Conservation (phyloP, 176 grass and related monocot species). For the Paspalum vaginatum region DNA sequence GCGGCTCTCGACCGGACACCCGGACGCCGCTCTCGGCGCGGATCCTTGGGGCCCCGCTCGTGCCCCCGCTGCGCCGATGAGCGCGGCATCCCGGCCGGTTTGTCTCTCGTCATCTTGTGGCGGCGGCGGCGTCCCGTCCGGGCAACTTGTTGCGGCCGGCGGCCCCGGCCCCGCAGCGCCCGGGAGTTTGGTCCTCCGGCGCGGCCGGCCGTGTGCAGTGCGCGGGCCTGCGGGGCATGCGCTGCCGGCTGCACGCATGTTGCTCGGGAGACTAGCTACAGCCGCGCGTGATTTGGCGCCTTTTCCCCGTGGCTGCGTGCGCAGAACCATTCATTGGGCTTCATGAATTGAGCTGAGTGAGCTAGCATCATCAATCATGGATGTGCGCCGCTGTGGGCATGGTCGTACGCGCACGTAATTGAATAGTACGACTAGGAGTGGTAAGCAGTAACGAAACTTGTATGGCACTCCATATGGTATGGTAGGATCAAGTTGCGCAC, state of each 20-base stretch:
- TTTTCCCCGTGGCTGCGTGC: background rate
- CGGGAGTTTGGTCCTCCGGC: background rate
- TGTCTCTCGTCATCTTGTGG: too few relatives aligned
- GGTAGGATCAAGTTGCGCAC: background rate
- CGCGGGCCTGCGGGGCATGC: background rate
- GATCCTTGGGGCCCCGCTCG: too few relatives aligned
- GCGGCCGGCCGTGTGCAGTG: background rate
- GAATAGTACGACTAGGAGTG: background rate
- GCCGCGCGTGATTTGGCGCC: background rate
- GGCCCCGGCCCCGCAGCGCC: too few relatives aligned
- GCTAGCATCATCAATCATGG: background rate
- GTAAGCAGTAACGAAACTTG: background rate
- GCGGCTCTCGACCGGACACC: too few relatives aligned
- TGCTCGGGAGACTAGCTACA: background rate
- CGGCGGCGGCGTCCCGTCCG: too few relatives aligned
- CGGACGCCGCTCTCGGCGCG: too few relatives aligned
- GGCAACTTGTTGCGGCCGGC: too few relatives aligned
- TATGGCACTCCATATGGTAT: background rate
- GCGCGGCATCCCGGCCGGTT: too few relatives aligned
- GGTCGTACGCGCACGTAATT: background rate
- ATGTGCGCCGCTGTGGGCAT: background rate
- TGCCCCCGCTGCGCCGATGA: too few relatives aligned
- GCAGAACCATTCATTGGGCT: background rate
- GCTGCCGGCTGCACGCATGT: background rate
- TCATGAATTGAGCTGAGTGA: background rate